Evolutionary conservation across 805 yeast genomes (phyloP).

Genomic region (Myxozyma melibiosi): DNA sequence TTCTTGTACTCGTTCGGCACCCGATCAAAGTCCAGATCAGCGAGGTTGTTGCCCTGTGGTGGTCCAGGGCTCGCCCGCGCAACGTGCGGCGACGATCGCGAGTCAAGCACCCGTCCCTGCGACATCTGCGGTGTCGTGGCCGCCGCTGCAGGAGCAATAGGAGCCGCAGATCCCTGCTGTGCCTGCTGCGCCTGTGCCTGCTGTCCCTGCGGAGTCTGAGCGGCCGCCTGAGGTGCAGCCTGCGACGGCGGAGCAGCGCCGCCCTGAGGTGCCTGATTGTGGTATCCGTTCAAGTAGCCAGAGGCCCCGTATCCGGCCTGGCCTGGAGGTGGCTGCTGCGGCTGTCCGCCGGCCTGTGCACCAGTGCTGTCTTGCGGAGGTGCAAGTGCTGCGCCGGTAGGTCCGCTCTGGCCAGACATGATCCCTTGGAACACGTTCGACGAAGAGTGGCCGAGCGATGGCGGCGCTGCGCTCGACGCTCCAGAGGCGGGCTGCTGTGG

Average conservation of each 20-base stretch:
- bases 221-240: no score
- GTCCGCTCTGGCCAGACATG: conserved; percentile 41
- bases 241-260: conserved; percentile 28
- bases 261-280: conserved; percentile 22
- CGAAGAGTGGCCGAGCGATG: conserved; percentile 39
- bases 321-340: conserved; percentile 18
- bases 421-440: conserved; percentile 40
- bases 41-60: conserved; percentile 41
- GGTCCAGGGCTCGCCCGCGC: conserved; percentile 32
- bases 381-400: conserved; percentile 35
- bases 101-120: conserved; percentile 21
- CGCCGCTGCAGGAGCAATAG: conserved; percentile 25
- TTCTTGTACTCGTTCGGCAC: conserved; percentile 79
- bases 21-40: conserved; percentile 74
- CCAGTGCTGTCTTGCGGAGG: conserved; percentile 36
- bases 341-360: conserved; percentile 11
- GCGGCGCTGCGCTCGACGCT: conserved; percentile 28
- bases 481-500: conserved; percentile 17
- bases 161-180: conserved; percentile 1
- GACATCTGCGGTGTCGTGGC: conserved; percentile 28
- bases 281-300: conserved; percentile 31
- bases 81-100: conserved; percentile 27
- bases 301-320: conserved; percentile 31
- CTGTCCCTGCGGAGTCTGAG: neutral
- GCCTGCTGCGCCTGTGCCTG: conserved; percentile 18